Percentiles rank a stretch among this genome's conserved stretches.
Evolutionary conservation across 2,329 filamentous ascomycete species (phyloP).

Genomic region (Aureobasidium zeae): DNA sequence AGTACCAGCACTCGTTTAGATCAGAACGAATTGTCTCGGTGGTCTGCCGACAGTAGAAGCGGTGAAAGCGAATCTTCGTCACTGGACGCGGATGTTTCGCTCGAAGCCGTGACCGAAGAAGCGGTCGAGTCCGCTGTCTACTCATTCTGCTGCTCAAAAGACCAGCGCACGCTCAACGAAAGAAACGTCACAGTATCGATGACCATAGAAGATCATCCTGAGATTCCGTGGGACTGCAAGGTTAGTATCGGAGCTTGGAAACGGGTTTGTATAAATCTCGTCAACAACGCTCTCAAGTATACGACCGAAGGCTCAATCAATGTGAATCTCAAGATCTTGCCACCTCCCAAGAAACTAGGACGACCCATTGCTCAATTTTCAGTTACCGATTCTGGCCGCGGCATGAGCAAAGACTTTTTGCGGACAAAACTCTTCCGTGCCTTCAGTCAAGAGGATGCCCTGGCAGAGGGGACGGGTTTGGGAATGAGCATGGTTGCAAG

Average conservation of each 20-base stretch:
- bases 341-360: constrained; percentile 10
- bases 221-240: constrained; percentile 32
- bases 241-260: constrained; percentile 26
- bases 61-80: constrained; percentile 17
- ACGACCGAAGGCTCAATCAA: constrained; percentile 35
- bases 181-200: not conserved
- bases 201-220: not conserved
- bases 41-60: constrained; percentile 8
- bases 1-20: not conserved
- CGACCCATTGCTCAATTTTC: constrained; percentile 4
- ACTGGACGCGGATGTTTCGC: constrained; percentile 28
- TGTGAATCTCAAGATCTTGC: constrained; percentile 20
- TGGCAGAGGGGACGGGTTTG: constrained; percentile 27
- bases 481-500: constrained; percentile 28
- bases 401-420: constrained; percentile 27
- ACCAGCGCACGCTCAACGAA: not conserved
- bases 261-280: constrained; percentile 36
- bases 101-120: constrained; percentile 44
- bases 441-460: constrained; percentile 28
- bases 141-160: constrained; percentile 10
- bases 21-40: not conserved
- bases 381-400: constrained; percentile 27
- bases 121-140: constrained; percentile 39
- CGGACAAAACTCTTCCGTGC: constrained; percentile 24
- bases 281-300: constrained; percentile 43